These are phyloP conservation scores for Penicillium glabrum DNA, from an alignment of 2,329 filamentous ascomycete genomes.

Conservation along the genomic window DNA sequence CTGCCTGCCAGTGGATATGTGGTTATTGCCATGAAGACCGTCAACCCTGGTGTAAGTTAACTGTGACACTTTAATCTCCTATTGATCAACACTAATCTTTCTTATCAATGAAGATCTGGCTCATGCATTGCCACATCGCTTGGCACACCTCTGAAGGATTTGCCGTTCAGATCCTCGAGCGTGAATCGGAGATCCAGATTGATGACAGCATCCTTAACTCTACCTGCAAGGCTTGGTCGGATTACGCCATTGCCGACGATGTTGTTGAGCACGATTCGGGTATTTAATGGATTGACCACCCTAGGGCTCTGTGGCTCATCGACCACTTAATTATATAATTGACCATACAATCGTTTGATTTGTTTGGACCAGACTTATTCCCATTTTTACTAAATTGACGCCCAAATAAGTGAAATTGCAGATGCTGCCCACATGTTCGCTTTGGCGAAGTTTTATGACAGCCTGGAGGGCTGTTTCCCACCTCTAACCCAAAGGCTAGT, in stretches of 20 bases:
- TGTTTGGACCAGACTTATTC: neutral
- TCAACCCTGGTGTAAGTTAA: conserved; percentile 7
- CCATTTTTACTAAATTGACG: too few species aligned
- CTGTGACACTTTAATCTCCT: too few species aligned
- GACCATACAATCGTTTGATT: neutral
- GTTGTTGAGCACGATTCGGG: conserved; percentile 7
- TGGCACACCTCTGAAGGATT: conserved; percentile 10
- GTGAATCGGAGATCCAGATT: neutral
- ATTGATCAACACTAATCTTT: neutral
- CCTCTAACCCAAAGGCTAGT: too few species aligned
- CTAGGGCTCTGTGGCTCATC: neutral
- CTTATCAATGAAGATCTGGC: conserved; percentile 1
- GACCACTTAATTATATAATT: neutral
- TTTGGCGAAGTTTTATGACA: too few species aligned
- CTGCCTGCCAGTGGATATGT: conserved; percentile 8
- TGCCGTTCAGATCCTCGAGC: conserved; percentile 3
- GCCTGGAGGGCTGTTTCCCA: too few species aligned
- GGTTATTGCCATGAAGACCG: conserved; percentile 5
- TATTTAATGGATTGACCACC: neutral
- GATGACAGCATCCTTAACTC: neutral
- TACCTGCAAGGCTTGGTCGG: neutral
- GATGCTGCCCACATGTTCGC: too few species aligned
- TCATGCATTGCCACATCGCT: conserved; percentile 13
- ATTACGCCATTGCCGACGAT: conserved; percentile 1
- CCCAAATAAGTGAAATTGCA: too few species aligned